Percentiles rank a stretch among this genome's conserved stretches.
Evolutionary conservation across 257 asterid genomes (phyloP).

Genomic region (Nicotiana sylvestris): DNA sequence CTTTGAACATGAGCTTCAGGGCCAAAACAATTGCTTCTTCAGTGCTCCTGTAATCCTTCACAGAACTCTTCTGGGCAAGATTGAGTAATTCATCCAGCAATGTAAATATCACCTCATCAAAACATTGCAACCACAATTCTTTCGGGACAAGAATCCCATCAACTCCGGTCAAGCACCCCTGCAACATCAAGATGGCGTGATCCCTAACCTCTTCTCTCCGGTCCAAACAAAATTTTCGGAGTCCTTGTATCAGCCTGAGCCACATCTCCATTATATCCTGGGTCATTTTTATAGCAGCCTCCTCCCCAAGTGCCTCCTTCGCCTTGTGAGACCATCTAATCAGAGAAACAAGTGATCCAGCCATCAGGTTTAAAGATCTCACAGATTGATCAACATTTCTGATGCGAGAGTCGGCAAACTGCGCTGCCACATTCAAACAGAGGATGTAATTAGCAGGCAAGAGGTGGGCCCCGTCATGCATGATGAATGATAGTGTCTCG

Average conservation of each 20-base stretch:
- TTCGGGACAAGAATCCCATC: conserved; percentile 54
- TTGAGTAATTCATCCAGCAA: conserved; percentile 64
- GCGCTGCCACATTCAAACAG: conserved; percentile 74
- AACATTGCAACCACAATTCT: conserved; percentile 73
- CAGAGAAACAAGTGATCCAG: conserved; percentile 68
- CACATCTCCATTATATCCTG: conserved; percentile 88
- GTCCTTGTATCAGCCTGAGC: conserved; percentile 83
- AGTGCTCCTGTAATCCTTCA: conserved; percentile 63
- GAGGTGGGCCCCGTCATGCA: conserved; percentile 81
- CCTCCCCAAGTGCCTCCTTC: conserved; percentile 63
- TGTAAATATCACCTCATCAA: conserved; percentile 67
- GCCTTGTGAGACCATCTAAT: conserved; percentile 61
- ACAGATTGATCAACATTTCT: conserved; percentile 69
- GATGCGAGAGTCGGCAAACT: conserved; percentile 83
- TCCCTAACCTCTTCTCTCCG: conserved; percentile 82
- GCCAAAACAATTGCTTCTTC: conserved; percentile 66
- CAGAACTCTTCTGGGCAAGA: conserved; percentile 47
- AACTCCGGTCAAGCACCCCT: conserved; percentile 63
- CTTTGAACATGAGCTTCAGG: conserved; percentile 60
- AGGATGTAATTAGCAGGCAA: conserved; percentile 77
- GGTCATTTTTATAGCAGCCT: conserved; percentile 57
- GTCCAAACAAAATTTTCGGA: conserved; percentile 68
- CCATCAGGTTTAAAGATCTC: conserved; percentile 75
- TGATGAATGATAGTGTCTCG: conserved; percentile 65
- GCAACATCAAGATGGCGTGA: conserved; percentile 62